Conservation (phyloP, 169 alveolate species). For the Perkinsus marinus region DNA sequence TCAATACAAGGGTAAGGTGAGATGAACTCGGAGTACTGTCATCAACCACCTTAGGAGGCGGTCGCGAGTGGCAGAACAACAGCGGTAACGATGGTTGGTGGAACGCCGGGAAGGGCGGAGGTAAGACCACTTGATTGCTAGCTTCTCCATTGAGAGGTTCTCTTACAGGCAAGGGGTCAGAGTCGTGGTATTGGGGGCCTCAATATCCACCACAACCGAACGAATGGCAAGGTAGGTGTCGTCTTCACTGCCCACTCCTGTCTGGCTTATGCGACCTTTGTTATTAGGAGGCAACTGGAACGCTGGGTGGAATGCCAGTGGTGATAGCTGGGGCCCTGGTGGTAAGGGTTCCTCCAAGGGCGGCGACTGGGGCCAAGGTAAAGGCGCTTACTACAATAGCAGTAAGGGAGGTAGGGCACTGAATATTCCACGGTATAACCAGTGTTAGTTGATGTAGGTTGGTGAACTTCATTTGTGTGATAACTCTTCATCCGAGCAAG, state of each 20-base stretch:
- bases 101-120: neutral
- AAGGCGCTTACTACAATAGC: neutral
- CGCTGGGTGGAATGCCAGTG: neutral
- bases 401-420: neutral
- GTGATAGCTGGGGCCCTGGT: neutral
- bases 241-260: too few relatives aligned
- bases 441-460: neutral
- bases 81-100: neutral
- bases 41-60: neutral
- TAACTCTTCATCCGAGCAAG: neutral
- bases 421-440: neutral
- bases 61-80: neutral
- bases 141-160: neutral
- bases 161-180: neutral
- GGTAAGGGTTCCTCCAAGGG: neutral
- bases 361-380: neutral
- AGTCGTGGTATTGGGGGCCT: neutral
- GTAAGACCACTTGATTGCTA: neutral
- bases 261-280: neutral
- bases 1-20: neutral
- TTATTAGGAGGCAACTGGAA: neutral
- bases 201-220: neutral
- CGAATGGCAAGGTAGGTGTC: neutral
- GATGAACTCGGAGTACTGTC: neutral
- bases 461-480: neutral